Conservation (phyloP, 176 grass and related monocot species). For the Carex cristatella region DNA sequence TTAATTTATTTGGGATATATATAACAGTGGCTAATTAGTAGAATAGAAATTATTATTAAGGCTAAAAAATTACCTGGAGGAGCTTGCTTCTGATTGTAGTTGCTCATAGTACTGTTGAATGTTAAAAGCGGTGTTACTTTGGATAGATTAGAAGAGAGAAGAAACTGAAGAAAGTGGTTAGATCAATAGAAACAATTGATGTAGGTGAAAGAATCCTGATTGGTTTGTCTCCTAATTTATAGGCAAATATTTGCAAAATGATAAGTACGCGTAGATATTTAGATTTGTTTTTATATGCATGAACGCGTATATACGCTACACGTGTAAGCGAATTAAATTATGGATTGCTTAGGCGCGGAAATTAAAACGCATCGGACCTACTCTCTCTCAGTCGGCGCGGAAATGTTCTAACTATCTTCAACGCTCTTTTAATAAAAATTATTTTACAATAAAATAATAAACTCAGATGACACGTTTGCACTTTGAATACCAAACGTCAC, state of each 20-base stretch:
- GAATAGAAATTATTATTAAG: background rate
- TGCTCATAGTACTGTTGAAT: background rate
- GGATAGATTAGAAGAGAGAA: background rate
- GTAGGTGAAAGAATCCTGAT: background rate
- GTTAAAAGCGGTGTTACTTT: background rate
- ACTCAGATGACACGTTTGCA: background rate
- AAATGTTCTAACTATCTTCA: background rate
- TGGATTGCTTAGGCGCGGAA: background rate
- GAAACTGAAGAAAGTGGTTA: background rate
- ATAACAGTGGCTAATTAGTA: background rate
- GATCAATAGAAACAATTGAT: background rate
- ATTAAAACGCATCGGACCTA: too few species aligned
- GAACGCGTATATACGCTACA: background rate
- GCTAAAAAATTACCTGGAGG: background rate
- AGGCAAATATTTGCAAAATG: background rate
- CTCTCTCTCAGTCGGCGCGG: background rate
- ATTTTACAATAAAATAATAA: background rate
- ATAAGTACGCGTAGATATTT: background rate
- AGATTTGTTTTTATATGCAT: background rate
- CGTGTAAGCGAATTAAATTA: background rate
- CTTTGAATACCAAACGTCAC: background rate
- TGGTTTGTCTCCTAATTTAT: background rate
- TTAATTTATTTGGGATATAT: too few species aligned
- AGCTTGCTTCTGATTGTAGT: constrained; percentile 8
- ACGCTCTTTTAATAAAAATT: background rate